A percentile compares a stretch with the other conserved stretches of the same genome.
These are phyloP conservation scores for Zymoseptoria crescenta DNA, from an alignment of 2,329 filamentous ascomycete genomes.

Conservation along the genomic window DNA sequence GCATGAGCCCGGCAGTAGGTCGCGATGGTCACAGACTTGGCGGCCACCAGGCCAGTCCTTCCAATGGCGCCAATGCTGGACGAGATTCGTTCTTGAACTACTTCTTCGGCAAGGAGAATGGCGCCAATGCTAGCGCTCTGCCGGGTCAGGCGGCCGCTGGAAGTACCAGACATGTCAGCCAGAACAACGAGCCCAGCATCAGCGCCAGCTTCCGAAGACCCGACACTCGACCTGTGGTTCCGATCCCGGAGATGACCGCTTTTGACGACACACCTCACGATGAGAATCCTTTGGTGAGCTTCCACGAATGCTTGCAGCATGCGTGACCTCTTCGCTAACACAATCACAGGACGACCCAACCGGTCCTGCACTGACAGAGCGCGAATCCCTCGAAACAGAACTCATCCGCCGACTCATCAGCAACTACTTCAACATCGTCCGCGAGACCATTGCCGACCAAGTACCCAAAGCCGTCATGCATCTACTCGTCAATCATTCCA, in stretches of 20 bases:
- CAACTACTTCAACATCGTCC: constrained; percentile 98
- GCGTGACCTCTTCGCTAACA: background rate
- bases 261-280: constrained; percentile 49
- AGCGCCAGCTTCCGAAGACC: constrained; percentile 69
- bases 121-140: constrained; percentile 33
- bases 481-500: constrained; percentile 93
- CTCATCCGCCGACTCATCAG: constrained; percentile 93
- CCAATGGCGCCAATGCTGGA: constrained; percentile 36
- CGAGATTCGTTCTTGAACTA: constrained; percentile 95
- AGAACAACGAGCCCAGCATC: constrained; percentile 71
- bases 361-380: constrained; percentile 75
- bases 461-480: constrained; percentile 99
- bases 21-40: constrained; percentile 33
- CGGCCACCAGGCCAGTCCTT: constrained; percentile 11
- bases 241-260: constrained; percentile 24
- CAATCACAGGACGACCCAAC: constrained; percentile 23
- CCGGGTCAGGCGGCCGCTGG: constrained; percentile 29
- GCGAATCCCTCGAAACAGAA: constrained; percentile 94
- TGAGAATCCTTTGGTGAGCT: constrained; percentile 23
- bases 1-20: constrained; percentile 72
- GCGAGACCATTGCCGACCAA: constrained; percentile 96
- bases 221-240: constrained; percentile 46
- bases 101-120: constrained; percentile 94
- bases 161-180: constrained; percentile 62
- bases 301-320: background rate